phyloP scores from a whole-genome alignment of 768 basidiomycete species.

The Pleurotus djamor region DNA sequence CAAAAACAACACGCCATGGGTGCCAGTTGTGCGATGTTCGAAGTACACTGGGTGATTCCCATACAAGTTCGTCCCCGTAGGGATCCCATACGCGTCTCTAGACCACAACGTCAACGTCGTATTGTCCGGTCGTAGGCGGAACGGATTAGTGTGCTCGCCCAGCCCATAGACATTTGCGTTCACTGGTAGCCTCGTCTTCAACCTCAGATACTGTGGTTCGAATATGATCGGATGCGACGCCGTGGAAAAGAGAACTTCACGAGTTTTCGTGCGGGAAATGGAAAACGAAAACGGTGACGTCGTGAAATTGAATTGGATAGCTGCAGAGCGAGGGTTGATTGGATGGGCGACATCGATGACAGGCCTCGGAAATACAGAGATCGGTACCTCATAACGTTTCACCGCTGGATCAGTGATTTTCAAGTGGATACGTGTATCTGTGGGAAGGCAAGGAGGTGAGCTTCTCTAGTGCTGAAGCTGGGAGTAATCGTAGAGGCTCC shows the following conservation, averaged over 20 bases:
- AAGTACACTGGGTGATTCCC: slow-evolving; percentile 74
- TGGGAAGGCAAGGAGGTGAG: neutral
- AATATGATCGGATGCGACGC: slow-evolving; percentile 63
- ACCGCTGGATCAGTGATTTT: slow-evolving; percentile 54
- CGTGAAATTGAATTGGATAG: slow-evolving; percentile 61
- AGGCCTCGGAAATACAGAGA: slow-evolving; percentile 58
- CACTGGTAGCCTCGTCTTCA: slow-evolving; percentile 59
- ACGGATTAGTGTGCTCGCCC: slow-evolving; percentile 69
- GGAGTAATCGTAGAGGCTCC: too few species aligned
- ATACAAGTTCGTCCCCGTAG: slow-evolving; percentile 62
- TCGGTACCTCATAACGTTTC: slow-evolving; percentile 63
- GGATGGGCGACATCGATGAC: slow-evolving; percentile 13
- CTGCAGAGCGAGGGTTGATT: slow-evolving; percentile 26
- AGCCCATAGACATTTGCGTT: slow-evolving; percentile 75
- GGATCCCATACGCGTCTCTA: slow-evolving; percentile 61
- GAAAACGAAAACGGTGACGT: slow-evolving; percentile 60
- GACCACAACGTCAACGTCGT: slow-evolving; percentile 59
- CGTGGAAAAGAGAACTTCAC: slow-evolving; percentile 62
- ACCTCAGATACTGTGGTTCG: slow-evolving; percentile 73
- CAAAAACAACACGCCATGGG: slow-evolving; percentile 69
- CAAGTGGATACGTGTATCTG: slow-evolving; percentile 59
- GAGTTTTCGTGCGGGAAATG: slow-evolving; percentile 43
- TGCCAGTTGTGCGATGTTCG: slow-evolving; percentile 63
- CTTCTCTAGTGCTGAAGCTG: too few species aligned
- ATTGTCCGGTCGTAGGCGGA: slow-evolving; percentile 51